phyloP scores from a whole-genome alignment of 2,329 filamentous ascomycete genomes.

The Cladophialophora bantiana region DNA sequence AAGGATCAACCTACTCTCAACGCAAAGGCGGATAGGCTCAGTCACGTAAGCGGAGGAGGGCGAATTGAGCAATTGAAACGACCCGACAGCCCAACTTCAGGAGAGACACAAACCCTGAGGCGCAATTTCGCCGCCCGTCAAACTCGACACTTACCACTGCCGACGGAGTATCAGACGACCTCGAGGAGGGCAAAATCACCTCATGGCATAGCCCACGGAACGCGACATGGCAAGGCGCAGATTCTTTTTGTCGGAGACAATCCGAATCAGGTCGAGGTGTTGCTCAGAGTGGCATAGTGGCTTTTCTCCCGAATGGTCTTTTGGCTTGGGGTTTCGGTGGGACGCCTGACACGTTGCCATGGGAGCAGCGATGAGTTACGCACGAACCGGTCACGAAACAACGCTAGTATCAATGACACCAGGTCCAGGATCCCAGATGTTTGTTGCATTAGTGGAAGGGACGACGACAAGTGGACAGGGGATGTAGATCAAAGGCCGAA shows the following conservation, averaged over 20 bases:
- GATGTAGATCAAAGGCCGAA: slow-evolving; percentile 8
- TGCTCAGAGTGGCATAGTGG: neutral
- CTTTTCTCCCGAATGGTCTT: slow-evolving; percentile 1
- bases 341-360: slow-evolving; percentile 13
- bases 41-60: slow-evolving; percentile 21
- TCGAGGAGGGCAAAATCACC: neutral
- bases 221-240: neutral
- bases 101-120: neutral
- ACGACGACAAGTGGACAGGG: slow-evolving; percentile 2
- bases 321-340: neutral
- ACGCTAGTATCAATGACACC: slow-evolving; percentile 6
- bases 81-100: neutral
- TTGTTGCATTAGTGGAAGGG: slow-evolving; percentile 14
- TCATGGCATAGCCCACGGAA: neutral
- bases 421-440: slow-evolving; percentile 5
- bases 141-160: neutral
- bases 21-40: slow-evolving; percentile 31
- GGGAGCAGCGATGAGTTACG: neutral
- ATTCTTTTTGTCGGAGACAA: slow-evolving; percentile 4
- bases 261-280: neutral
- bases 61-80: neutral
- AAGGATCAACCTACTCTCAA: slow-evolving; percentile 15
- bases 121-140: neutral
- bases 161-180: neutral
- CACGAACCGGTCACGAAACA: slow-evolving; percentile 1